phyloP scores from a whole-genome alignment of 495 filamentous ascomycete species.

The Astrothelium macrocarpum region DNA sequence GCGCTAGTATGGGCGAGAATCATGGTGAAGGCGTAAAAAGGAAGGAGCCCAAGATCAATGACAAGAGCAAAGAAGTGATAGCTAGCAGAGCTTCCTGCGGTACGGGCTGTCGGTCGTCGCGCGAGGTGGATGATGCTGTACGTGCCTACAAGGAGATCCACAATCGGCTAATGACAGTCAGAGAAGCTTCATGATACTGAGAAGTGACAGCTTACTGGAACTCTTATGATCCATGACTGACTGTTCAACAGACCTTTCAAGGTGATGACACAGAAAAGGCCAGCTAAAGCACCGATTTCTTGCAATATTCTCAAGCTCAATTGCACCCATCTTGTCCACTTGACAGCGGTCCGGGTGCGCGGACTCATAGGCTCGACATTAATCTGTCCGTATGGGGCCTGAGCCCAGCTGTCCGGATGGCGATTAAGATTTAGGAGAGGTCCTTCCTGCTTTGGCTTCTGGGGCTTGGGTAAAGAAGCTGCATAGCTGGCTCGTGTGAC shows the following conservation, averaged over 20 bases:
- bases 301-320: constrained; percentile 53
- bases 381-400: constrained; percentile 38
- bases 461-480: constrained; percentile 38
- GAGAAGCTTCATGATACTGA: constrained; percentile 13
- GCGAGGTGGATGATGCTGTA: constrained; percentile 74
- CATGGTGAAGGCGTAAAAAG: constrained; percentile 67
- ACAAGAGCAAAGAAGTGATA: constrained; percentile 74
- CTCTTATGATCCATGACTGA: constrained; percentile 64
- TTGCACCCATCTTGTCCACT: constrained; percentile 53
- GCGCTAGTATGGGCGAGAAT: constrained; percentile 46
- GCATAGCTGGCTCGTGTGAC: constrained; percentile 60
- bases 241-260: constrained; percentile 53
- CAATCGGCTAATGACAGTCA: constrained; percentile 45
- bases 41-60: constrained; percentile 60
- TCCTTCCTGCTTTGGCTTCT: constrained; percentile 55
- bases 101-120: constrained; percentile 53
- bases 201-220: constrained; percentile 49
- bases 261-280: constrained; percentile 63
- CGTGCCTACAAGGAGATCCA: constrained; percentile 56
- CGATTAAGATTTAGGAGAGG: constrained; percentile 68
- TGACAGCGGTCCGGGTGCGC: constrained; percentile 58
- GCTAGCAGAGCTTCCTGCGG: constrained; percentile 67
- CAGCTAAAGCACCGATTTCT: constrained; percentile 57
- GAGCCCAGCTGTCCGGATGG: constrained; percentile 61
- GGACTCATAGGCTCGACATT: constrained; percentile 57